Percentiles rank a stretch among this genome's conserved stretches.
Conservation (phyloP, 2,329 filamentous ascomycete species). For the Trichoderma gracile region DNA sequence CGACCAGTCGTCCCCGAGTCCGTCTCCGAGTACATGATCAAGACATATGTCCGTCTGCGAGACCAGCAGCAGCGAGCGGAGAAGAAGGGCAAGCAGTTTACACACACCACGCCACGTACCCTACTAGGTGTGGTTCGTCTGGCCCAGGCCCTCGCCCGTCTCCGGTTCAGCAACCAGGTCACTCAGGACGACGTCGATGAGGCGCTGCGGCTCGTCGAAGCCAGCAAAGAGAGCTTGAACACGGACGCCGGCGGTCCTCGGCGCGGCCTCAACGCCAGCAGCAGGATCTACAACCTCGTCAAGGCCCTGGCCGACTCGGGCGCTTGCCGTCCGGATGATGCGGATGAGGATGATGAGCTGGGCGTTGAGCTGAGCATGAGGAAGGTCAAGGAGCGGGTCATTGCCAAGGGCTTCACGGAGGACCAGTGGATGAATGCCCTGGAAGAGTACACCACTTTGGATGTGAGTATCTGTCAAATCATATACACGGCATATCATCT, state of each 20-base stretch:
- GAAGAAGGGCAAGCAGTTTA: slow-evolving; percentile 86
- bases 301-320: slow-evolving; percentile 83
- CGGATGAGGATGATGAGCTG: slow-evolving; percentile 54
- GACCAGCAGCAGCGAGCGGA: slow-evolving; percentile 91
- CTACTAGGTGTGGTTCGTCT: slow-evolving; percentile 90
- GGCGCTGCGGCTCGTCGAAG: slow-evolving; percentile 84
- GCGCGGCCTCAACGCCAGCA: slow-evolving; percentile 76
- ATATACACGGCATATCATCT: background rate
- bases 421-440: slow-evolving; percentile 86
- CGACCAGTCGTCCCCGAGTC: slow-evolving; percentile 80
- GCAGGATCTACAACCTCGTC: slow-evolving; percentile 93
- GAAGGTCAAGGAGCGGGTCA: slow-evolving; percentile 84
- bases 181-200: slow-evolving; percentile 94
- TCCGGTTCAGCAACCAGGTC: slow-evolving; percentile 84
- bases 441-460: slow-evolving; percentile 82
- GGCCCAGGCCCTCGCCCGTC: slow-evolving; percentile 86
- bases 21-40: slow-evolving; percentile 94
- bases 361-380: slow-evolving; percentile 77
- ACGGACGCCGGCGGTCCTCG: slow-evolving; percentile 62
- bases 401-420: slow-evolving; percentile 95
- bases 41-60: slow-evolving; percentile 92
- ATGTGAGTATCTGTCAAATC: slow-evolving; percentile 67
- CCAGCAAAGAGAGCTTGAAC: slow-evolving; percentile 88
- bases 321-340: slow-evolving; percentile 74
- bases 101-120: slow-evolving; percentile 91